A percentile compares a stretch with the other conserved stretches of the same genome.
Conservation (phyloP, 768 basidiomycete species). For the Asterophora parasitica region DNA sequence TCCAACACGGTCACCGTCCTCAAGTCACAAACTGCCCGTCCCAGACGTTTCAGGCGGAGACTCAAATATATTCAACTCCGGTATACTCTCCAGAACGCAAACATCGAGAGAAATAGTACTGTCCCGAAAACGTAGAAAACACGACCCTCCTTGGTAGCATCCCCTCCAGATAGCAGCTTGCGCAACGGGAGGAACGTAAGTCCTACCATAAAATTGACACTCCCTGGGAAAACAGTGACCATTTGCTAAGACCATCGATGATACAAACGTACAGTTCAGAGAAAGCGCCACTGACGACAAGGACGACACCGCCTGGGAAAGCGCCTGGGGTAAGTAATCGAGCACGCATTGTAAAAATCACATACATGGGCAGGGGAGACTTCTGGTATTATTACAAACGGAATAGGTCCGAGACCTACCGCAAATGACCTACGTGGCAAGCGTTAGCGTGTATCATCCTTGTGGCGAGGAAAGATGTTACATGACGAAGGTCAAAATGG, state of each 20-base stretch:
- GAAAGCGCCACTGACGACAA: constrained; percentile 73
- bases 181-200: constrained; percentile 82
- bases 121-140: constrained; percentile 84
- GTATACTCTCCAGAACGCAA: constrained; percentile 36
- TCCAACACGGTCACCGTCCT: constrained; percentile 40
- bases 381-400: constrained; percentile 90
- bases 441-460: not conserved
- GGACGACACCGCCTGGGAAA: constrained; percentile 66
- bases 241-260: not conserved
- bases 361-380: constrained; percentile 76
- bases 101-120: constrained; percentile 40
- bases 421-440: constrained; percentile 66
- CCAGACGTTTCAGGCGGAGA: constrained; percentile 30
- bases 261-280: constrained; percentile 52
- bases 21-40: constrained; percentile 28
- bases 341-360: constrained; percentile 11
- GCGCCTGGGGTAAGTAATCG: not conserved
- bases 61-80: constrained; percentile 20
- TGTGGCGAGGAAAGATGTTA: constrained; percentile 21
- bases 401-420: constrained; percentile 85
- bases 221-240: constrained; percentile 45
- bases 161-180: constrained; percentile 61
- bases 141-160: constrained; percentile 66
- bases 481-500: constrained; percentile 81
- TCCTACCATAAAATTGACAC: constrained; percentile 80